Evolutionary conservation across 148 eudicot species (phyloP).

Genomic region (Pouteria glomerata): DNA sequence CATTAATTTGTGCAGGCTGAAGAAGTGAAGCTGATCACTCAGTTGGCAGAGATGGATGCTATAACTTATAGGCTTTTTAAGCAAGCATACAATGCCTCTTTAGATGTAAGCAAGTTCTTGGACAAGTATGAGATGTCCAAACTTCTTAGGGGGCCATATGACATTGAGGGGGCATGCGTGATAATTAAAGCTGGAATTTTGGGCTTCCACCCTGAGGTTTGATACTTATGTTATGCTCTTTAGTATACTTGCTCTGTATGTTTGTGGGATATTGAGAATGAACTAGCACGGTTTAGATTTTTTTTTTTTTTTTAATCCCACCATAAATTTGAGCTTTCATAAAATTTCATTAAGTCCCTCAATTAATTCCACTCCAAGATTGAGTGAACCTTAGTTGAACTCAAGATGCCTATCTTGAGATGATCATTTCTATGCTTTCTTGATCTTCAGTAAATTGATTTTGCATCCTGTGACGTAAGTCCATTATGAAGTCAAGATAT

Average conservation of each 20-base stretch:
- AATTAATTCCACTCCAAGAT: neutral
- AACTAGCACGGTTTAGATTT: neutral
- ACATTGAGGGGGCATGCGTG: conserved; percentile 80
- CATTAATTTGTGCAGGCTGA: conserved; percentile 54
- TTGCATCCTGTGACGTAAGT: neutral
- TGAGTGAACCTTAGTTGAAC: neutral
- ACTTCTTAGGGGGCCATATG: conserved; percentile 66
- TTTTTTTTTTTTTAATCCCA: neutral
- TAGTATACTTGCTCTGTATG: neutral
- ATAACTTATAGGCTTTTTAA: conserved; percentile 63
- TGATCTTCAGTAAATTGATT: neutral
- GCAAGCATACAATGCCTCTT: conserved; percentile 70
- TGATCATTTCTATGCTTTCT: neutral
- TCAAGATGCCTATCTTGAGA: neutral
- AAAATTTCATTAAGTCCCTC: neutral
- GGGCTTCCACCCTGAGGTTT: conserved; percentile 61
- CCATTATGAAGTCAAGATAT: neutral
- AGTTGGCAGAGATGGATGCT: conserved; percentile 64
- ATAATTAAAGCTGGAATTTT: conserved; percentile 50
- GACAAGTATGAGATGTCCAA: conserved; percentile 82
- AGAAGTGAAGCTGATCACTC: conserved; percentile 81
- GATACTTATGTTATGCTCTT: neutral
- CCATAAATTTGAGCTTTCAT: neutral
- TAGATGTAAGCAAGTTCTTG: conserved; percentile 65
- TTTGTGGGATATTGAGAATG: neutral